Evolutionary conservation across 1,284 basidiomycete species (phyloP), one percentile per base, ranked within the genome.

Genomic region (Malassezia equina): DNA sequence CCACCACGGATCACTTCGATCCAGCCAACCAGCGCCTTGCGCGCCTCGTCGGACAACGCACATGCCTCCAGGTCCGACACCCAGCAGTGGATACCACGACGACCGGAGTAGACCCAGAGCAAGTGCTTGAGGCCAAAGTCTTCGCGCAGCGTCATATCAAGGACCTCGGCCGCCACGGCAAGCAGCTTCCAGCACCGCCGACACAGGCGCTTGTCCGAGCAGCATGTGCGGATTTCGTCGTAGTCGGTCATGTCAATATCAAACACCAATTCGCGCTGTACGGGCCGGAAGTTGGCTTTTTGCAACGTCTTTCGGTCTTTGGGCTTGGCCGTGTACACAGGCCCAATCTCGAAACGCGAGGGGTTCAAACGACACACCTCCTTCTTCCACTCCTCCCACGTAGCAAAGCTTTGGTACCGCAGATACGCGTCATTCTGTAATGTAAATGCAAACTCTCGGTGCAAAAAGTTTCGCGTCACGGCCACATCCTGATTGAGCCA

Each of bases 171-270:
- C 0, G 94, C 94, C 17, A 86, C 85, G 12, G 87, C 82, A 67
- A 99, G 95, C 77, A 91, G 96, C 1, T 80, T 82, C 93, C 94
- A 98, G 77, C 94, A 99, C 36, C 85, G 82, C 61, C 80, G 81
- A 78, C 93, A 98, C 75, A 99, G 95, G 56, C 81, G 84, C 52
- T 91, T 89, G 52, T 84, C 88, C 2, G 84, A 84, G 76, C 94
- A 98, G 77, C 94, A 99, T 0, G 89, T 95, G 48, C 94, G 84
- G 67, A 98, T 83, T 55, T 85, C 81, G 75, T 99, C 94, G 77
- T 99, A 99, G 77, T 99, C 93, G 15, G 93, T 94, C 91, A 99
- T 95, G 77, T 99, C 93, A 73, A 99, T 95, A 83, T 98, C 94
- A 71, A 99, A 95, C 1, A 99, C 94, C 28, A 99, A 84, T 75